phyloP scores from a whole-genome alignment of 441 rosid species.

The Jatropha podagrica region DNA sequence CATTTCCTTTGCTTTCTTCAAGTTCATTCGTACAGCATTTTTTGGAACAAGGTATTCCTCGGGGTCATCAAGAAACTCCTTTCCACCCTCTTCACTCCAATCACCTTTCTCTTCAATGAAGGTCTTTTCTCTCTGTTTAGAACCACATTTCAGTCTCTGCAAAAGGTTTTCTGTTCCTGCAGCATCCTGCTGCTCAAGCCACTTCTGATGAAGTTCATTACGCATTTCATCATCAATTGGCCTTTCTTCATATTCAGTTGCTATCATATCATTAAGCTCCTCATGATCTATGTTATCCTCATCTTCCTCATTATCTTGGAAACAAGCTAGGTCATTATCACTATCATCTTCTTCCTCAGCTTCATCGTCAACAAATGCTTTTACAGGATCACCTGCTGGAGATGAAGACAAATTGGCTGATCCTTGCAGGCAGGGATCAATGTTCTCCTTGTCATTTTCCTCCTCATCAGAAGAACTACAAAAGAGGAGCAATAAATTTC shows the following conservation, averaged over 20 bases:
- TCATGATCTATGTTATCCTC: slow-evolving; percentile 62
- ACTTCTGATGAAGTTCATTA: slow-evolving; percentile 86
- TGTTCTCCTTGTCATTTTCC: slow-evolving; percentile 60
- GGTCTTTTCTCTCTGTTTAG: slow-evolving; percentile 40
- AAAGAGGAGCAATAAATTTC: slow-evolving; percentile 7
- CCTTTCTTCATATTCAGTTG: slow-evolving; percentile 65
- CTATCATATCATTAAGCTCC: slow-evolving; percentile 78
- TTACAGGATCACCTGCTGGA: slow-evolving; percentile 68
- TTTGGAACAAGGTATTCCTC: slow-evolving; percentile 46
- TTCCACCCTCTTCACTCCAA: slow-evolving; percentile 40
- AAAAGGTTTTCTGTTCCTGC: slow-evolving; percentile 78
- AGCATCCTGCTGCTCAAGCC: slow-evolving; percentile 92
- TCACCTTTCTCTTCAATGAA: slow-evolving; percentile 47
- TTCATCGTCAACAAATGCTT: slow-evolving; percentile 84
- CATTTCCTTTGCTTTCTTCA: slow-evolving; percentile 84
- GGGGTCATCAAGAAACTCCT: slow-evolving; percentile 40
- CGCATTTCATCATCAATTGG: slow-evolving; percentile 71
- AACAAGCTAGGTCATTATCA: slow-evolving; percentile 68
- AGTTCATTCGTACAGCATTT: slow-evolving; percentile 52
- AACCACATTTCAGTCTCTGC: slow-evolving; percentile 61
- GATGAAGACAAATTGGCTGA: slow-evolving; percentile 39
- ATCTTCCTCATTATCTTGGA: slow-evolving; percentile 72
- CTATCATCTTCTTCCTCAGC: slow-evolving; percentile 98
- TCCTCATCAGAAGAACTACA: slow-evolving; percentile 66
- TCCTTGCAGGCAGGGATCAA: slow-evolving; percentile 34